Evolutionary conservation across 495 filamentous ascomycete species (phyloP), one percentile per base, ranked within the genome.

Genomic region (Opeltia flavorubescens): DNA sequence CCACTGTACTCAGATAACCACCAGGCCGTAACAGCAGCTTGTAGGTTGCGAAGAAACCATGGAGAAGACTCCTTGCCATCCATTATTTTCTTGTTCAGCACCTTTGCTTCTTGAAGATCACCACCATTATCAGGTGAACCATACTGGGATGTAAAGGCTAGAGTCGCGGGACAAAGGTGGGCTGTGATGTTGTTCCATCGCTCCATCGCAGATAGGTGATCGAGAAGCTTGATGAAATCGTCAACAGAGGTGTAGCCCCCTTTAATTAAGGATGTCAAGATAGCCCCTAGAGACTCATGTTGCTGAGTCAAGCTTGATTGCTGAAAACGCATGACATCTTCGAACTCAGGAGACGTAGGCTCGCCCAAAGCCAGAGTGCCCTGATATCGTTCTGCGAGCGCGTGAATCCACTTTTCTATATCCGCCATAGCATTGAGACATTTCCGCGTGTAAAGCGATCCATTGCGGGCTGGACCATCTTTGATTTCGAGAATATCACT

Each of bases 1-100:
- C 81, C 85, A 58, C 85, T 94, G 60, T 95, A 95, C 47, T 95
- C 86, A 36, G 83, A 79, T 30, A 95, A 72, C 91, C 91, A 99
- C 70, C 81, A 82, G 4, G 77, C 74, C 23, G 71, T 71, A 7
- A 84, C 67, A 2, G 86, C 80, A 42, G 87, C 86, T 48, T 86
- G 81, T 23, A 95, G 76, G 50, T 75, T 76, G 25, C 76, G 69
- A 36, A 94, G 58, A 5, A 67, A 65, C 83, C 88, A 93, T 13
- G 65, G 51, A 17, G 81, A 70, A 42, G 70, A 68, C 29, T 89
- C 84, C 34, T 71, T 69, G 18, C 70, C 66, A 29, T 73, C 67
- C 46, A 79, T 72, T 21, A 94, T 69, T 17, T 71, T 62, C n/a
- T 71, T 56, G 56, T 94, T 77, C 5, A 95, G 60, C 23, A 72